These are phyloP conservation scores for Teratosphaeriaceae sp. DNA, from an alignment of 2,329 filamentous ascomycete species.

Conservation along the genomic window DNA sequence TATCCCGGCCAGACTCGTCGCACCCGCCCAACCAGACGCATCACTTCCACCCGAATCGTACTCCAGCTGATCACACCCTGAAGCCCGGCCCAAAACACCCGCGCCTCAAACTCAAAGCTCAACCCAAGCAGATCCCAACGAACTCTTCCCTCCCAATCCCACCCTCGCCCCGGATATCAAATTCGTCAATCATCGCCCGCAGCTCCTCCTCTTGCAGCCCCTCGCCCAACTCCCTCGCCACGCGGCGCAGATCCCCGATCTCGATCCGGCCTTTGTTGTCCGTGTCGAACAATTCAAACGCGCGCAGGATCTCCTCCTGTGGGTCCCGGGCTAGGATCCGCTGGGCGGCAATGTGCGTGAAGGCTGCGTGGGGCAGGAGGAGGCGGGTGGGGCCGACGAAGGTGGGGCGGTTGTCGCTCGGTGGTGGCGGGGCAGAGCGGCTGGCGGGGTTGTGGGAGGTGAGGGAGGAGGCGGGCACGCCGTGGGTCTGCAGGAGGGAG, in stretches of 20 bases:
- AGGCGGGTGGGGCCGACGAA: conserved; percentile 51
- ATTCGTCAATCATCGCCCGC: conserved; percentile 94
- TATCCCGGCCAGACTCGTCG: too few species aligned
- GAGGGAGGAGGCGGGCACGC: conserved; percentile 47
- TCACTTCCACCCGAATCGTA: not conserved
- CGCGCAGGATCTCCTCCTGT: conserved; percentile 80
- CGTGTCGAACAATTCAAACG: conserved; percentile 89
- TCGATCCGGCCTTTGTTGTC: conserved; percentile 89
- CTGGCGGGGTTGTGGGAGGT: conserved; percentile 42
- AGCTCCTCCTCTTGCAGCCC: conserved; percentile 90
- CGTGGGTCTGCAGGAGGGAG: conserved; percentile 71
- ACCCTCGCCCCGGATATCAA: conserved; percentile 89
- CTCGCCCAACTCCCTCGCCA: conserved; percentile 87
- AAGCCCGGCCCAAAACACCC: not conserved
- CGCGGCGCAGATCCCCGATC: conserved; percentile 76
- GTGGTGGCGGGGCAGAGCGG: conserved; percentile 8
- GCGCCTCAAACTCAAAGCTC: not conserved
- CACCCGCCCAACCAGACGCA: too few species aligned
- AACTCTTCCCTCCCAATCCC: conserved; percentile 60
- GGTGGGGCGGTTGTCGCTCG: conserved; percentile 15
- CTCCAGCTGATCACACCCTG: not conserved
- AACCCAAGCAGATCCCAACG: conserved; percentile 56
- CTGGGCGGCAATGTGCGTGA: conserved; percentile 67
- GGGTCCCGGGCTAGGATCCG: conserved; percentile 79
- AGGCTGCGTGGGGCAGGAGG: conserved; percentile 64